Evolutionary conservation across 1,284 basidiomycete species (phyloP).

Genomic region (Mycosarcoma mackinlayi): DNA sequence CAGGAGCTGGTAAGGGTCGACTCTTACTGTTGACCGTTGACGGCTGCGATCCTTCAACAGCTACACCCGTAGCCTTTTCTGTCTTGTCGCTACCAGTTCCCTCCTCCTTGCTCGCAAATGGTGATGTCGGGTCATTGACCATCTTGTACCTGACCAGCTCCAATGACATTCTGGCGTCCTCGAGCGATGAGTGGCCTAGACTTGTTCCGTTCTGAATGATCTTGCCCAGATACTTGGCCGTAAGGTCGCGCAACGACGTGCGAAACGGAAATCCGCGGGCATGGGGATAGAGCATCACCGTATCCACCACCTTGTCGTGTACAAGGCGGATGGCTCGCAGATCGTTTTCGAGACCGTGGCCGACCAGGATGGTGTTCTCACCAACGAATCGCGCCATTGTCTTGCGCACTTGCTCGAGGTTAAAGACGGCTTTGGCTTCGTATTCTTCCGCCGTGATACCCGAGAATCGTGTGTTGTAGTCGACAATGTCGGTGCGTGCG

Average conservation of each 20-base stretch:
- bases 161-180: constrained; percentile 60
- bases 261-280: constrained; percentile 62
- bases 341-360: constrained; percentile 66
- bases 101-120: constrained; percentile 24
- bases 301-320: constrained; percentile 59
- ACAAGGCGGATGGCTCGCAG: constrained; percentile 59
- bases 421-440: constrained; percentile 42
- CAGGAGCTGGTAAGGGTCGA: constrained; percentile 3
- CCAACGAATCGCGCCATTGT: constrained; percentile 54
- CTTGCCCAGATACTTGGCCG: constrained; percentile 54
- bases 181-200: constrained; percentile 60
- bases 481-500: constrained; percentile 51
- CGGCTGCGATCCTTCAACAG: constrained; percentile 7
- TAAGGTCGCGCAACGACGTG: constrained; percentile 56
- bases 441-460: constrained; percentile 59
- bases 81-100: neutral
- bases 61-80: constrained; percentile 25
- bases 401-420: constrained; percentile 46
- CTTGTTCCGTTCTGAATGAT: constrained; percentile 60
- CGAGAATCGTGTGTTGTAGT: constrained; percentile 65
- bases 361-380: constrained; percentile 59
- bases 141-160: constrained; percentile 57
- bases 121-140: constrained; percentile 35
- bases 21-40: neutral
- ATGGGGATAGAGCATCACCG: constrained; percentile 61